Conservation (phyloP, 1,139 yeast species). For the Kurtzmaniella quercitrusa region DNA sequence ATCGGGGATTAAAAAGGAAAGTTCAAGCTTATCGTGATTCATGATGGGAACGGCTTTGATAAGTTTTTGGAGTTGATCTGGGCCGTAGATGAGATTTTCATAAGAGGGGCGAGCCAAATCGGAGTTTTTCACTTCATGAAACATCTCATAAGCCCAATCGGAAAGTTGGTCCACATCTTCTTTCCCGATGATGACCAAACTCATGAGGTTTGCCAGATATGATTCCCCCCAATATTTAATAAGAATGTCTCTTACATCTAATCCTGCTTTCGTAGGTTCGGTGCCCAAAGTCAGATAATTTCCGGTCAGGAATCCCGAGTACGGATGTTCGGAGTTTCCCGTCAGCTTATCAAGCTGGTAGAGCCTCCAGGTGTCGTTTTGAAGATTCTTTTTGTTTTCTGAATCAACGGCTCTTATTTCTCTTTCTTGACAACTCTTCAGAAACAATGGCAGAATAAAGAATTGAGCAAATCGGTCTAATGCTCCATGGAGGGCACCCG, state of each 20-base stretch:
- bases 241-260: conserved; percentile 63
- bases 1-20: conserved; percentile 75
- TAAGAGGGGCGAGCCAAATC: conserved; percentile 50
- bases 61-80: conserved; percentile 49
- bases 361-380: conserved; percentile 84
- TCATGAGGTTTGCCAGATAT: conserved; percentile 81
- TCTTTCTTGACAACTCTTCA: conserved; percentile 77
- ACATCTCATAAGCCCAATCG: conserved; percentile 65
- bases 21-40: conserved; percentile 64
- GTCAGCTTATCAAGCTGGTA: conserved; percentile 78
- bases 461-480: conserved; percentile 91
- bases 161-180: conserved; percentile 72
- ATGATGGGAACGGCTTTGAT: conserved; percentile 77
- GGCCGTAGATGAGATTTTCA: conserved; percentile 24
- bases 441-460: conserved; percentile 81
- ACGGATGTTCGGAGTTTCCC: conserved; percentile 70
- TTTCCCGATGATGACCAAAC: conserved; percentile 77
- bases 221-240: conserved; percentile 57
- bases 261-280: conserved; percentile 44
- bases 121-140: conserved; percentile 58
- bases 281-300: conserved; percentile 59
- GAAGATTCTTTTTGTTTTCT: conserved; percentile 90
- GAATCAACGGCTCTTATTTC: conserved; percentile 95
- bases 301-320: conserved; percentile 74
- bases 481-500: conserved; percentile 78